Conservation (phyloP, 805 yeast species). For the Saturnispora saitoi region DNA sequence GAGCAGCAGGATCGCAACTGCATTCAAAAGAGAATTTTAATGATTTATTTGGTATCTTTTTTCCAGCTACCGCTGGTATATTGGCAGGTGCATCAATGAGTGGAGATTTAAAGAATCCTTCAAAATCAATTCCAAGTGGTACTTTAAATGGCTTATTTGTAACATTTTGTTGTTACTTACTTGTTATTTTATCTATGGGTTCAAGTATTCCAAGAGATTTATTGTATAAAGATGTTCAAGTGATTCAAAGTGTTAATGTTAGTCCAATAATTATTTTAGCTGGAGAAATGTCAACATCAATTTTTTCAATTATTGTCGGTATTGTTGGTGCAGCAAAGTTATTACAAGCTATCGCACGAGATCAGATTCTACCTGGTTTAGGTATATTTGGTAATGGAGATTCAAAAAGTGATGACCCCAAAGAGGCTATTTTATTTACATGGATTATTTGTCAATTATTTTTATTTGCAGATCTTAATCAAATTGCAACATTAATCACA, state of each 20-base stretch:
- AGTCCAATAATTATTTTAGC: constrained; percentile 59
- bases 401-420: constrained; percentile 43
- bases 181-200: constrained; percentile 80
- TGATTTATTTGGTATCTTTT: constrained; percentile 87
- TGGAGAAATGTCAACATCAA: constrained; percentile 89
- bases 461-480: constrained; percentile 82
- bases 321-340: constrained; percentile 92
- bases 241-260: constrained; percentile 73
- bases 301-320: constrained; percentile 92
- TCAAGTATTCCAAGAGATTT: constrained; percentile 71
- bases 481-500: constrained; percentile 89
- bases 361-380: constrained; percentile 77
- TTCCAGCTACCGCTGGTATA: constrained; percentile 98
- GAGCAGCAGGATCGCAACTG: constrained; percentile 84
- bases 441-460: constrained; percentile 81
- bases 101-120: constrained; percentile 81
- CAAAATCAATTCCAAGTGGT: constrained; percentile 88
- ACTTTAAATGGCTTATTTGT: constrained; percentile 74
- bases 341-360: constrained; percentile 85
- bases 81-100: constrained; percentile 99
- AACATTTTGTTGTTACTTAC: constrained; percentile 67
- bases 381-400: constrained; percentile 46
- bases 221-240: constrained; percentile 69
- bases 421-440: constrained; percentile 59
- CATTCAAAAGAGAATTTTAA: constrained; percentile 62